These are phyloP conservation scores for Venturia oleaginea DNA, from an alignment of 2,329 filamentous ascomycete genomes.

Conservation along the genomic window DNA sequence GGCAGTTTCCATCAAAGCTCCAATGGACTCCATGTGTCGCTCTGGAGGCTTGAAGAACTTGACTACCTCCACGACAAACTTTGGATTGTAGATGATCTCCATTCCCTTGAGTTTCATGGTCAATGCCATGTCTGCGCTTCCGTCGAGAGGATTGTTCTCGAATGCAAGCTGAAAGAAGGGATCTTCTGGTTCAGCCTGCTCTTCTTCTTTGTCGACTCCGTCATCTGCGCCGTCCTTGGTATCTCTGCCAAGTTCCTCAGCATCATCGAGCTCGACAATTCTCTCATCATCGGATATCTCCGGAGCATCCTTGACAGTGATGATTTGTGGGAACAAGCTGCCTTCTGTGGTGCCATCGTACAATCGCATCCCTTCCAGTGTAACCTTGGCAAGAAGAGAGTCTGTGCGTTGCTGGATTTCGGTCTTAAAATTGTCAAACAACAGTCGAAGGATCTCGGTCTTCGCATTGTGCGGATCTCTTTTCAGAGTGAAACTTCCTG, in stretches of 20 bases:
- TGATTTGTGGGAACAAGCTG: conserved; percentile 88
- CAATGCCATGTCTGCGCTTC: conserved; percentile 80
- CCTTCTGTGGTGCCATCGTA: conserved; percentile 93
- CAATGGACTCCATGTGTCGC: conserved; percentile 96
- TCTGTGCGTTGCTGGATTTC: conserved; percentile 85
- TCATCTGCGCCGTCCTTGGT: conserved; percentile 39
- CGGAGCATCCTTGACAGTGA: conserved; percentile 84
- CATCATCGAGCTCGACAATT: conserved; percentile 40
- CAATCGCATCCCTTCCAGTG: conserved; percentile 83
- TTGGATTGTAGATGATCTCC: conserved; percentile 96
- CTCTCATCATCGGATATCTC: conserved; percentile 42
- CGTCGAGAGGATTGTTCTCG: conserved; percentile 91
- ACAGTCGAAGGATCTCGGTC: conserved; percentile 75
- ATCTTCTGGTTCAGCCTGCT: conserved; percentile 45
- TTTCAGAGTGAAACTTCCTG: conserved; percentile 90
- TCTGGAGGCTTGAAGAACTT: conserved; percentile 96
- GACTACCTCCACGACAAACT: conserved; percentile 79
- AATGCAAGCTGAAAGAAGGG: conserved; percentile 88
- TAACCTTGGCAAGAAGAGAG: conserved; percentile 79
- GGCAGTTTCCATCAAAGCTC: conserved; percentile 87
- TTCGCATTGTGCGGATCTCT: conserved; percentile 70
- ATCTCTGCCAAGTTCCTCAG: conserved; percentile 39
- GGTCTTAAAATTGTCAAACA: conserved; percentile 91
- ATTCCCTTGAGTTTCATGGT: conserved; percentile 89
- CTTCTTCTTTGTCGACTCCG: conserved; percentile 39